A percentile compares a stretch with the other conserved stretches of the same genome.
Conservation (phyloP, 139 green algal genomes). For the Auxenochlorella pyrenoidosa region DNA sequence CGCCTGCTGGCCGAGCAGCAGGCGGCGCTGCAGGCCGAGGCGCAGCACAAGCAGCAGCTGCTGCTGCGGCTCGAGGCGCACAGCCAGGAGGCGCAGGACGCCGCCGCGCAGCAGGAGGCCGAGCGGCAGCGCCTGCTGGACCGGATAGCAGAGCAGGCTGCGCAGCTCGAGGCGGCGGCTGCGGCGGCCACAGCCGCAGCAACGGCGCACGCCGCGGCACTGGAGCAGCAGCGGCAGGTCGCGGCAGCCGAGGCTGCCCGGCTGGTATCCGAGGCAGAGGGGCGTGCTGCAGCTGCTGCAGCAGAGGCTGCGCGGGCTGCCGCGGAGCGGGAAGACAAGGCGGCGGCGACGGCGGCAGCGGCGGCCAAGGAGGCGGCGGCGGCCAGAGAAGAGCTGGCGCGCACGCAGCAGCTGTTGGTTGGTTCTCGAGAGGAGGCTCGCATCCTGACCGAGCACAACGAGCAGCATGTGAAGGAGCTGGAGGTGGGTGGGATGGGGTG, state of each 20-base stretch:
- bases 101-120: background rate
- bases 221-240: background rate
- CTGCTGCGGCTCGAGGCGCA: conserved; percentile 21
- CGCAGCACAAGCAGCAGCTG: conserved; percentile 24
- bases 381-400: conserved; percentile 10
- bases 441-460: conserved; percentile 40
- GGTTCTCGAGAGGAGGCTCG: conserved; percentile 20
- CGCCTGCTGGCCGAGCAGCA: conserved; percentile 26
- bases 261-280: background rate
- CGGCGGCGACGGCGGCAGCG: background rate
- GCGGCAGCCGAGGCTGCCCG: background rate
- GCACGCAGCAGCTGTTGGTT: conserved; percentile 31
- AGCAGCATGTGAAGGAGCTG: conserved; percentile 26
- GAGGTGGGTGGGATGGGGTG: background rate
- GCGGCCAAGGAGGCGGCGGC: conserved; percentile 13
- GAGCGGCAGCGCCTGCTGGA: conserved; percentile 12
- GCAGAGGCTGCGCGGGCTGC: conserved; percentile 13
- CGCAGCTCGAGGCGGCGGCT: conserved; percentile 11
- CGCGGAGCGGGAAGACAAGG: background rate
- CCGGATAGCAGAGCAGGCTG: background rate
- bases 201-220: background rate
- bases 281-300: background rate
- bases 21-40: conserved; percentile 8
- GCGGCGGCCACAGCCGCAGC: background rate
- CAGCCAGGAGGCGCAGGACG: background rate